Evolutionary conservation across 306 rosid genomes (phyloP), one percentile per base, ranked within the genome.

Genomic region (Glycyrrhiza uralensis): DNA sequence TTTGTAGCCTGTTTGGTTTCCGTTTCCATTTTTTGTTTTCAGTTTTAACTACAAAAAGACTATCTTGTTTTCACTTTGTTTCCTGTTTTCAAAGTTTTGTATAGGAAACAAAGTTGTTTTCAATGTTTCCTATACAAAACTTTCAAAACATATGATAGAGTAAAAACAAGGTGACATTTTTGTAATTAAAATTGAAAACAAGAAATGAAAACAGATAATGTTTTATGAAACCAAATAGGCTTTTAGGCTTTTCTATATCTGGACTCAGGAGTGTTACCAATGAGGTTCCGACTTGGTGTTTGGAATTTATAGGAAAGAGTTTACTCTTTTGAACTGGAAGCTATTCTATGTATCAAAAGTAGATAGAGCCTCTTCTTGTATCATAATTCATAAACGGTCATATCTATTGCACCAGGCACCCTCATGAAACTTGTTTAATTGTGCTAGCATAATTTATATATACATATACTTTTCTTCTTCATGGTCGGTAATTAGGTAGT

Each of bases 231-330:
- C 38, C 60, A 14, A 55, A 55, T 20, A 5, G 20, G 20, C 33
- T 6, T 47, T 56, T 4, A 0, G 17, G 47, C 39, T 11, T 36
- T 36, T 47, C n/a, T 10, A 24, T 24, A 38, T 50, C 32, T 24
- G 63, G n/a, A n/a, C n/a, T n/a, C n/a, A n/a, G n/a, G 52, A 46
- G 4, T 45, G 51, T 33, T 15, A 33, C 52, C 47, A 58, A 6
- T 42, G 61, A 66, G 69, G 62, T 54, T 44, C 61, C 44, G 51
- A 45, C 61, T 32, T 36, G 26, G 35, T 58, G 61, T 36, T 60
- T 28, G 55, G 19, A 59, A 46, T 59, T 74, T 50, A 45, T 15
- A 36, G 45, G 57, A 23, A 8, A 28, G 28, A 24, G 22, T 24
- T 35, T 12, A 30, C 17, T 8, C 33, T 33, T 17, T 33, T 14